Base-by-base conservation (phyloP, 805 yeast genomes). In the Yamadazyma scolyti region DNA sequence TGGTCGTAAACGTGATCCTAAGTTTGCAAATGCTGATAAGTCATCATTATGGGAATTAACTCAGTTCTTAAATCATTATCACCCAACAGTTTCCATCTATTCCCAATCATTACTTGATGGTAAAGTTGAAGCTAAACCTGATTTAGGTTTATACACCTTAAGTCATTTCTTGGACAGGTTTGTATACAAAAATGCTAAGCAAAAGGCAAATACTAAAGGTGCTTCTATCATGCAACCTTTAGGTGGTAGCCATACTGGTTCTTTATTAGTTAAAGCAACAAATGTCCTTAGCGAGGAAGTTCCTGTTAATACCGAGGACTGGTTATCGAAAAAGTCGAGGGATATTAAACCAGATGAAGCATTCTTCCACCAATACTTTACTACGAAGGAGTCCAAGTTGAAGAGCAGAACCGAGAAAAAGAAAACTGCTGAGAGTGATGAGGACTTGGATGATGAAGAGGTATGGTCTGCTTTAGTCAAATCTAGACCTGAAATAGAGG, bases 221-320 rank as follows among this genome's bases (percentile, higher is more conserved):
- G 68, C 82, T 4, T 87, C 97, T 25, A 89, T 93, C 53, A 93
- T 93, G 97, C 98, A 93, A 68, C 97, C 98, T 30, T 68, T 93
- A 43, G 88, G 94, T 26, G 97, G 96, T 41, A 71, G 78, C 1
- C 83, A 81, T 40, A 79, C 85, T 13, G 85, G 83, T 7, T 64
- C 79, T 4, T 59, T 82, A 31, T 66, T 83, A 43, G 85, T 83
- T 9, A 78, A 68, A 47, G 76, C 86, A n/a, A 73, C 85, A 4
- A 58, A 57, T 36, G 48, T 56, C 16, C 25, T 51, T 11, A 45
- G 51, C 17, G 55, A 56, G 4, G 73, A 68, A n/a, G 52, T 72
- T 9, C 96, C 97, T 2, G 94, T 75, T 4, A 88, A 89, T 50
- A 75, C 93, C 6, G 80, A 82, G 45, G 81, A 88, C 54, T 90